phyloP scores from a whole-genome alignment of 2,329 filamentous ascomycete genomes.

The Clarireedia paspali region DNA sequence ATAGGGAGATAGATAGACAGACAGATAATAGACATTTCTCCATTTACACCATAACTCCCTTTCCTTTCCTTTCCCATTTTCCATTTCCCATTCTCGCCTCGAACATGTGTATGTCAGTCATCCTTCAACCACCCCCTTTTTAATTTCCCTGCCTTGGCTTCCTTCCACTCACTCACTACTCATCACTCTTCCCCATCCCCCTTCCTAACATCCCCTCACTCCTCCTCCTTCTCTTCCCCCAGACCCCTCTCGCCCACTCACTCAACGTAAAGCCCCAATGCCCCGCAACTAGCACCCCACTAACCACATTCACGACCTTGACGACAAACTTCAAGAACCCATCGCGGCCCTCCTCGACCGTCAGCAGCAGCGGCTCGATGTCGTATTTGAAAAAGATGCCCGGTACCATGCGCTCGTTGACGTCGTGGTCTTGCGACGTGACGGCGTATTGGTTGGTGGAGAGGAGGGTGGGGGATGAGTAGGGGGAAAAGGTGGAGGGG shows the following conservation, averaged over 20 bases:
- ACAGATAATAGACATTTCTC: too few species aligned
- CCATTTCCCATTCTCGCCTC: not conserved
- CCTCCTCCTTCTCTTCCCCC: slow-evolving; percentile 33
- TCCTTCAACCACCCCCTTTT: too few species aligned
- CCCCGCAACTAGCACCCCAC: slow-evolving; percentile 83
- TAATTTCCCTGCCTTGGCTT: too few species aligned
- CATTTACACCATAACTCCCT: too few species aligned
- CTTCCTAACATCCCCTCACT: slow-evolving; percentile 31
- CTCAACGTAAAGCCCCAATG: slow-evolving; percentile 86
- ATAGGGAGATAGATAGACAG: too few species aligned
- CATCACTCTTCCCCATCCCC: slow-evolving; percentile 12
- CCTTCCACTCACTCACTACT: slow-evolving; percentile 6
- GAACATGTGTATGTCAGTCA: too few species aligned
- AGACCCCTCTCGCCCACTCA: slow-evolving; percentile 60
- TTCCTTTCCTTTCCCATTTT: not conserved
- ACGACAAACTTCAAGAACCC: slow-evolving; percentile 68
- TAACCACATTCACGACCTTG: slow-evolving; percentile 82
- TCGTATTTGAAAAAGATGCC: slow-evolving; percentile 99
- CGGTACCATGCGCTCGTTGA: slow-evolving; percentile 66
- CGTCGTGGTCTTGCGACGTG: slow-evolving; percentile 71
- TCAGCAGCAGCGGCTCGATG: slow-evolving; percentile 88
- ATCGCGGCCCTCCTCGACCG: slow-evolving; percentile 74
- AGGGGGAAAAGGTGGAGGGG: slow-evolving; percentile 23
- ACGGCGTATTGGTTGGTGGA: slow-evolving; percentile 98
- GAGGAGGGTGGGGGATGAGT: slow-evolving; percentile 48